A percentile compares a stretch with the other conserved stretches of the same genome.
Evolutionary conservation across 257 asterid species (phyloP).

Genomic region (Fraxinus cuspidata): DNA sequence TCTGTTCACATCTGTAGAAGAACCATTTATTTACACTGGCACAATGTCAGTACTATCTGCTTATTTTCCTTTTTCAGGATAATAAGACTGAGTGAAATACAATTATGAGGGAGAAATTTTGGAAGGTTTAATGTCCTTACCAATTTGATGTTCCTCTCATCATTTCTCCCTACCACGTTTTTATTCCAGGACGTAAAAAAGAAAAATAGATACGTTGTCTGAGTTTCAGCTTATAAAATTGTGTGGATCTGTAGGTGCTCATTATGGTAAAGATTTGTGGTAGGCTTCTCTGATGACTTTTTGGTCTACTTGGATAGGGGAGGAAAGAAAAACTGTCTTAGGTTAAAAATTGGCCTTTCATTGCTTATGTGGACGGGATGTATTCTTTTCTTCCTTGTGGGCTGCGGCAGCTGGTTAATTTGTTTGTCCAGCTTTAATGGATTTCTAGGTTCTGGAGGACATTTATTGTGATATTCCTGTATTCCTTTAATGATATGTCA

Average conservation of each 20-base stretch:
- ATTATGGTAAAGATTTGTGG: neutral
- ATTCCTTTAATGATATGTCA: neutral
- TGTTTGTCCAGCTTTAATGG: neutral
- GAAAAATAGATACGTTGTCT: neutral
- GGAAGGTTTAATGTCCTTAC: neutral
- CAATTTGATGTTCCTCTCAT: neutral
- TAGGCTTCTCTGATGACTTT: neutral
- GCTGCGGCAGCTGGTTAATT: neutral
- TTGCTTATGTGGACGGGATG: neutral
- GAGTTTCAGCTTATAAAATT: neutral
- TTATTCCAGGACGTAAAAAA: neutral
- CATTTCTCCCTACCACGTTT: neutral
- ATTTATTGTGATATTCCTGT: neutral
- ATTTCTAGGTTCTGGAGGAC: neutral
- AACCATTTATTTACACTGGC: neutral
- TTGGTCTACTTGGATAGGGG: neutral
- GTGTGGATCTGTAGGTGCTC: neutral
- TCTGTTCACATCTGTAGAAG: neutral
- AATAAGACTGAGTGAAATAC: neutral
- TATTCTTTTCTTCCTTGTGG: neutral
- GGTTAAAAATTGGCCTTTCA: neutral
- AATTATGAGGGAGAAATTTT: neutral
- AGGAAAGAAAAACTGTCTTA: neutral
- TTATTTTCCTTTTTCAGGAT: neutral
- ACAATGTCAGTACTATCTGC: neutral